Conservation (phyloP, 1,284 basidiomycete species). For the Cutaneotrichosporon sp. region DNA sequence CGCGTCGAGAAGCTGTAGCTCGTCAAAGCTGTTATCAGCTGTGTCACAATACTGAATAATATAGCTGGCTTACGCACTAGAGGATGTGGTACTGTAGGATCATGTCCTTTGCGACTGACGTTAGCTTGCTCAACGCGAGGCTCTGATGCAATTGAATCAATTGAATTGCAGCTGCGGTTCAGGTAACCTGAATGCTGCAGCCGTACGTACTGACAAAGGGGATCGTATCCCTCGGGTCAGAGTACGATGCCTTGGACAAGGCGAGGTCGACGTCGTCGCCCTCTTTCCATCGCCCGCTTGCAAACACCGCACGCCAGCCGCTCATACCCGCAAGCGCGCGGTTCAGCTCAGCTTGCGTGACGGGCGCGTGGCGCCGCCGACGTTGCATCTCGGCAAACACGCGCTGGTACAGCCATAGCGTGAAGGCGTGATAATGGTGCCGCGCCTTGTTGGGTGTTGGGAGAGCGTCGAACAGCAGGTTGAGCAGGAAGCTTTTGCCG, state of each 20-base stretch:
- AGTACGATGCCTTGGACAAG: constrained; percentile 20
- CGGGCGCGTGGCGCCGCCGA: constrained; percentile 25
- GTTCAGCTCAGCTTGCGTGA: constrained; percentile 50
- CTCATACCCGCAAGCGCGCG: constrained; percentile 44
- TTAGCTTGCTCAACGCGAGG: constrained; percentile 10
- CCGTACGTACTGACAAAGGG: constrained; percentile 49
- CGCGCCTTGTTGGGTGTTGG: constrained; percentile 64
- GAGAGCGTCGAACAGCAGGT: constrained; percentile 64
- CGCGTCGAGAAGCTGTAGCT: constrained; percentile 70
- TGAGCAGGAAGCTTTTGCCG: constrained; percentile 64
- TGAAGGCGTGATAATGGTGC: constrained; percentile 68
- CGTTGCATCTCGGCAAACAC: constrained; percentile 53
- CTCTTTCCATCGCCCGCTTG: constrained; percentile 52
- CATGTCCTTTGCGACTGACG: constrained; percentile 52
- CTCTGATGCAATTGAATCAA: too few species aligned
- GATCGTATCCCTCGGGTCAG: constrained; percentile 48
- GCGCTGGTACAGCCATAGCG: constrained; percentile 65
- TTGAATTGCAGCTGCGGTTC: too few species aligned
- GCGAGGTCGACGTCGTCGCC: constrained; percentile 32
- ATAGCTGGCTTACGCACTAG: constrained; percentile 50
- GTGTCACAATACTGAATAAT: background rate
- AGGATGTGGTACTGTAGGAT: constrained; percentile 54
- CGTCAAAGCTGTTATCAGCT: constrained; percentile 64
- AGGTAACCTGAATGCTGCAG: constrained; percentile 6
- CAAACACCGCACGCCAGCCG: constrained; percentile 53